These are phyloP conservation scores for Fusarium papillatum DNA, from an alignment of 2,329 filamentous ascomycete genomes.

Conservation along the genomic window DNA sequence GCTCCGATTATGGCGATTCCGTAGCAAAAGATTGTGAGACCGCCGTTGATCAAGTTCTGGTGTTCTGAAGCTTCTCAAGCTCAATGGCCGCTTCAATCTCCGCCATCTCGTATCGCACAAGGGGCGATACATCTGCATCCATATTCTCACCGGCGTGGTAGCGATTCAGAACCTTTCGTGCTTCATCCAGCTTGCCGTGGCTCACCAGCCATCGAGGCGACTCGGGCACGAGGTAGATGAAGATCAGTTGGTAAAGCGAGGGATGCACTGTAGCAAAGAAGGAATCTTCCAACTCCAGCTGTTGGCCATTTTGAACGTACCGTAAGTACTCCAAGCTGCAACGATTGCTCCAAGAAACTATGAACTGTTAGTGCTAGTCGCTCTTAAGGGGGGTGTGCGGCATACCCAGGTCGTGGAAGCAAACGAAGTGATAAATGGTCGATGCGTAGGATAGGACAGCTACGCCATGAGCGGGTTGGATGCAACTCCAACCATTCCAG, in stretches of 20 bases:
- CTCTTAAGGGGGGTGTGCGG: background rate
- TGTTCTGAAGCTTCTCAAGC: background rate
- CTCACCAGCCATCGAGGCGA: conserved; percentile 19
- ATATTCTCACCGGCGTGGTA: conserved; percentile 13
- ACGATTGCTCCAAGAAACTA: conserved; percentile 19
- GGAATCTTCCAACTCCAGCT: conserved; percentile 19
- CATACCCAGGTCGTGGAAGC: background rate
- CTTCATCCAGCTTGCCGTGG: background rate
- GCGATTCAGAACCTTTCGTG: conserved; percentile 4
- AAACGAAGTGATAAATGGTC: background rate
- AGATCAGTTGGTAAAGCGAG: background rate
- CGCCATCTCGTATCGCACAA: conserved; percentile 14
- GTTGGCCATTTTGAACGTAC: conserved; percentile 1
- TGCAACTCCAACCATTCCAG: background rate
- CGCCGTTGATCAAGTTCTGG: conserved; percentile 13
- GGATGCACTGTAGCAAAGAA: background rate
- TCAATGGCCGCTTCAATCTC: conserved; percentile 17
- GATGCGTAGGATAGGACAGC: background rate
- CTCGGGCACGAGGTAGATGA: conserved; percentile 11
- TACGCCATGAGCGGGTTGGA: background rate
- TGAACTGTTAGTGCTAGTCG: background rate
- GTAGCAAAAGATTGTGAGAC: background rate
- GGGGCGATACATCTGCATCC: background rate
- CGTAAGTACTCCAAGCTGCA: conserved; percentile 8
- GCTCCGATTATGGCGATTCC: background rate